Conservation (phyloP, 768 basidiomycete species). For the Naganishia vishniacii region DNA sequence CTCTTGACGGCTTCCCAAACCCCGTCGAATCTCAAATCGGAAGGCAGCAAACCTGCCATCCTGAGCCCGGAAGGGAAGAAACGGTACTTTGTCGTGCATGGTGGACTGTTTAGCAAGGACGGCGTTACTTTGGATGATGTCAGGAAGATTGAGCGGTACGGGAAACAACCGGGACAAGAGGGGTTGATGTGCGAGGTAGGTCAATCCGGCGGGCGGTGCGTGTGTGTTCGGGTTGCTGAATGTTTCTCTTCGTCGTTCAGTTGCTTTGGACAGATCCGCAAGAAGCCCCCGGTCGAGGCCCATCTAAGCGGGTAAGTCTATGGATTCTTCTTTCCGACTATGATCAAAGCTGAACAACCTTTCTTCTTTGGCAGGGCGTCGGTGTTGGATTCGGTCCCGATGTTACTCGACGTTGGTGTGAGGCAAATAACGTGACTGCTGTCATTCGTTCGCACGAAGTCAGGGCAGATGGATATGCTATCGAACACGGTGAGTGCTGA, state of each 20-base stretch:
- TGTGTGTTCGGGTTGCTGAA: background rate
- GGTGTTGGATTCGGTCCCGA: constrained; percentile 95
- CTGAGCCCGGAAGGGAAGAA: constrained; percentile 75
- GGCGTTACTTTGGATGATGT: constrained; percentile 91
- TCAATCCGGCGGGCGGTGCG: constrained; percentile 33
- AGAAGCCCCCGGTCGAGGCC: constrained; percentile 77
- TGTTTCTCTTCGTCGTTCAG: constrained; percentile 48
- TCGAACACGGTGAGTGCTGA: constrained; percentile 61
- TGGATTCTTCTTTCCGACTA: constrained; percentile 42
- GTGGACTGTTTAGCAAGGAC: constrained; percentile 92
- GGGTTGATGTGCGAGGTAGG: constrained; percentile 80
- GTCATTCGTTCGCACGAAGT: constrained; percentile 96
- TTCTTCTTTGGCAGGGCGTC: constrained; percentile 58
- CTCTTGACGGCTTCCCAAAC: constrained; percentile 65
- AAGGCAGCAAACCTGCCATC: constrained; percentile 56
- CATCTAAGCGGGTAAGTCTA: constrained; percentile 71
- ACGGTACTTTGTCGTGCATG: constrained; percentile 91
- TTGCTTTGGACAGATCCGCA: constrained; percentile 97
- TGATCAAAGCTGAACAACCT: too few species aligned
- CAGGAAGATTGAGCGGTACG: constrained; percentile 76
- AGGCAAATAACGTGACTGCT: constrained; percentile 75
- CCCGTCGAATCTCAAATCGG: constrained; percentile 52
- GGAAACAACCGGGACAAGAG: constrained; percentile 85
- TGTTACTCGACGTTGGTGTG: constrained; percentile 83
- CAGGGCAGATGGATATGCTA: constrained; percentile 81